Evolutionary conservation across 2,329 filamentous ascomycete genomes (phyloP).

Genomic region (Calonectria ilicicola): DNA sequence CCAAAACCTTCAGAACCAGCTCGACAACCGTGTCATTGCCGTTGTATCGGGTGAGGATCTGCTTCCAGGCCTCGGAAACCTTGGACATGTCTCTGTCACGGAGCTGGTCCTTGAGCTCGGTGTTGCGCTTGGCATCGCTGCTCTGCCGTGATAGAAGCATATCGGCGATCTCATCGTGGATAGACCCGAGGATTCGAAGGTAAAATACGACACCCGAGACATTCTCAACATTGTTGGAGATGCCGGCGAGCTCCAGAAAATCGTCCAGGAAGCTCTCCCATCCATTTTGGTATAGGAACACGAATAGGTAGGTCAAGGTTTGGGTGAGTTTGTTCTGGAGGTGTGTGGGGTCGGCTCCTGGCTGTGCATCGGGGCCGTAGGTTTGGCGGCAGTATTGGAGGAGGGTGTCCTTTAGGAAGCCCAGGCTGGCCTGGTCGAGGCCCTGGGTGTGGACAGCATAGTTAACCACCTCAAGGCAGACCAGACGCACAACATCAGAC

Average conservation of each 20-base stretch:
- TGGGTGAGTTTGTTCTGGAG: conserved; percentile 98
- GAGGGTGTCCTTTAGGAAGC: conserved; percentile 83
- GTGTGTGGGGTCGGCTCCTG: conserved; percentile 75
- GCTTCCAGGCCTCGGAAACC: conserved; percentile 90
- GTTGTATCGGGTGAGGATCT: conserved; percentile 84
- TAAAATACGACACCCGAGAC: conserved; percentile 84
- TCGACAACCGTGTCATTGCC: conserved; percentile 81
- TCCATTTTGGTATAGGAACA: conserved; percentile 83
- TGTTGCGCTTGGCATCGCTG: conserved; percentile 86
- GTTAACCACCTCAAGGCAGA: conserved; percentile 93
- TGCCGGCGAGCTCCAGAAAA: conserved; percentile 80
- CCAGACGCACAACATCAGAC: conserved; percentile 87
- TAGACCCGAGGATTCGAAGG: conserved; percentile 85
- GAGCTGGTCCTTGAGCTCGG: conserved; percentile 90
- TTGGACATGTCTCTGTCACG: conserved; percentile 89
- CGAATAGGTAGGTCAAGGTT: conserved; percentile 94
- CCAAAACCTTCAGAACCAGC: conserved; percentile 90
- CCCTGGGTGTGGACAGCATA: conserved; percentile 86
- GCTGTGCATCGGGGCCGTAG: conserved; percentile 73
- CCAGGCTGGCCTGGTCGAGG: conserved; percentile 78
- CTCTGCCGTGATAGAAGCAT: conserved; percentile 83
- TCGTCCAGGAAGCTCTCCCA: conserved; percentile 96
- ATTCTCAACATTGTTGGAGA: conserved; percentile 76
- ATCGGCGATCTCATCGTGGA: conserved; percentile 98
- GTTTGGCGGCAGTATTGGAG: conserved; percentile 83